Base-by-base conservation (phyloP, 2,329 filamentous ascomycete species). In the Akanthomyces dipterigenus region DNA sequence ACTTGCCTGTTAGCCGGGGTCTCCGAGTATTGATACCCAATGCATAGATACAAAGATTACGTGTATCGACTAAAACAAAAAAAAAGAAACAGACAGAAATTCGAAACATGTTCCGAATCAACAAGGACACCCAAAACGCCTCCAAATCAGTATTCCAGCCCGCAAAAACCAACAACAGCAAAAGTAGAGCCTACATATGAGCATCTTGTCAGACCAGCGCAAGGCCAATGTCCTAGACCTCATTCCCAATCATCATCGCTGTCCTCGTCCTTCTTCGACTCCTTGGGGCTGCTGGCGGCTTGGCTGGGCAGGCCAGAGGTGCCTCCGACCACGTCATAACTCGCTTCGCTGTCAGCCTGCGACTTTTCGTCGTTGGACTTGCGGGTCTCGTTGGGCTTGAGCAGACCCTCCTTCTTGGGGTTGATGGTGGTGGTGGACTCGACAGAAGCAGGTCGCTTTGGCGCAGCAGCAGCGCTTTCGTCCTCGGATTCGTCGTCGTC, bases 271-370 rank as follows among this genome's bases (percentile, higher is more conserved):
- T 82, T 82, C 64, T 77, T 77, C 20, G 76, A 68, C 38, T 82
- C 83, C 71, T 84, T 86, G 28, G 85, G 85, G 70, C 84, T 87
- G 71, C 76, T 84, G 26, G 91, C 89, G 20, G 91, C 88, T 65
- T 90, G 89, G 72, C 90, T 96, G 42, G 88, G 86, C 49, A 85
- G 84, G 54, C 89, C 90, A 56, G 89, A 93, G 50, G 86, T 80
- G 6, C 88, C 87, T 8, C 89, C 89, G 50, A 99, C 91, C 38
- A 99, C 82, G 72, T 99, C 95, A 73, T 99, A 99, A 77, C 92
- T 96, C 20, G 91, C 91, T 68, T 99, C 95, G 72, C 93, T 97
- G 69, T 95, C 95, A 8, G 92, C 87, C 67, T 95, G 90, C 28
- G 90, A 96, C 72, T 93, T 92, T 72, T 92, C 89, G 70, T 96